Evolutionary conservation across 805 yeast species (phyloP).

Genomic region (Candida morakotiae): DNA sequence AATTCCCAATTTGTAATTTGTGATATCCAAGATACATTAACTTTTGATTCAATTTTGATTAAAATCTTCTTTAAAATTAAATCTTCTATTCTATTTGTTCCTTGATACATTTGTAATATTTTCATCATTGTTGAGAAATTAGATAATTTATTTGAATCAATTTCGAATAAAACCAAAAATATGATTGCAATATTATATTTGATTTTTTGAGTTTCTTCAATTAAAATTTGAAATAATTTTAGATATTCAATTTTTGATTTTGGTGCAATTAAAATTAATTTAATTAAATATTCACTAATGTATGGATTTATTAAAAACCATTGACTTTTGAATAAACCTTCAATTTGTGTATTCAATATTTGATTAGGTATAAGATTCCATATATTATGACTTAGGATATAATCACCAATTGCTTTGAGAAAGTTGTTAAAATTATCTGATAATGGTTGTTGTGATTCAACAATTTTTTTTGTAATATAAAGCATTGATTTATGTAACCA

Average conservation of each 20-base stretch:
- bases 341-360: conserved; percentile 60
- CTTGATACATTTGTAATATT: conserved; percentile 42
- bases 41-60: conserved; percentile 50
- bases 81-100: conserved; percentile 61
- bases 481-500: conserved; percentile 61
- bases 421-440: conserved; percentile 30
- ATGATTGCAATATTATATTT: conserved; percentile 44
- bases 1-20: conserved; percentile 66
- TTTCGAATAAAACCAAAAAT: conserved; percentile 45
- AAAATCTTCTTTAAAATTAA: conserved; percentile 54
- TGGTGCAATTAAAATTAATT: conserved; percentile 33
- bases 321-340: conserved; percentile 46
- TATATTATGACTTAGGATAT: conserved; percentile 11
- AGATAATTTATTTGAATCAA: conserved; percentile 45
- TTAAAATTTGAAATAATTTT: conserved; percentile 58
- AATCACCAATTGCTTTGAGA: conserved; percentile 15
- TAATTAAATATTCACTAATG: conserved; percentile 44
- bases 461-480: conserved; percentile 59
- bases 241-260: conserved; percentile 36
- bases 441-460: conserved; percentile 41
- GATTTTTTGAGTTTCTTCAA: conserved; percentile 39
- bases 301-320: conserved; percentile 40
- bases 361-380: conserved; percentile 34
- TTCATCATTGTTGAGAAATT: conserved; percentile 44
- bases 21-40: conserved; percentile 61